phyloP scores from a whole-genome alignment of 352 stramenopile species.

The Globisporangium nagaii region DNA sequence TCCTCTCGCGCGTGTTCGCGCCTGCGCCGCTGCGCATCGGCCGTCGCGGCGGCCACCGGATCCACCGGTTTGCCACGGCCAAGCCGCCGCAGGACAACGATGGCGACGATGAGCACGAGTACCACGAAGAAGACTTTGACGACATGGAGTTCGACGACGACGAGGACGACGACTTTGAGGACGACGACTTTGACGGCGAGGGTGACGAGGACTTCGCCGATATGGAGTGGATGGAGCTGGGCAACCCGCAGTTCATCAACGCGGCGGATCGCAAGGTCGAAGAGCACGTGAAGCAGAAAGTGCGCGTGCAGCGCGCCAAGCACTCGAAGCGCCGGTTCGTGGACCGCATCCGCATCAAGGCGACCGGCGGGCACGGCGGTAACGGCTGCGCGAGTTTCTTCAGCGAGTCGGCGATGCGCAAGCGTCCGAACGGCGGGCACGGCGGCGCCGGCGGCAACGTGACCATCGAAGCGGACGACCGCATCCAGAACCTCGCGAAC shows the following conservation, averaged over 20 bases:
- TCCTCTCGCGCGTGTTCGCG: slow-evolving; percentile 43
- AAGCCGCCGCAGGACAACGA: slow-evolving; percentile 4
- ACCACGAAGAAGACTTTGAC: slow-evolving; percentile 39
- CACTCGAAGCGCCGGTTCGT: slow-evolving; percentile 89
- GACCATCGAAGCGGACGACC: slow-evolving; percentile 61
- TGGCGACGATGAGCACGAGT: slow-evolving; percentile 27
- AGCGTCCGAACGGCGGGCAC: slow-evolving; percentile 80
- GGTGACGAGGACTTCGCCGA: slow-evolving; percentile 11
- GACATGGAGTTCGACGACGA: slow-evolving; percentile 34
- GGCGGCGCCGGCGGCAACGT: slow-evolving; percentile 81
- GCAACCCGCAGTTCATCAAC: slow-evolving; percentile 13
- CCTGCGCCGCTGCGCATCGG: slow-evolving; percentile 30
- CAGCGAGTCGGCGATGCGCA: slow-evolving; percentile 65
- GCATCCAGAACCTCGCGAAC: slow-evolving; percentile 79
- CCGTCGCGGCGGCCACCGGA: slow-evolving; percentile 13
- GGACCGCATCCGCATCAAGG: slow-evolving; percentile 86
- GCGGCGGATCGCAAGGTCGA: slow-evolving; percentile 41
- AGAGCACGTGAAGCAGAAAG: slow-evolving; percentile 86
- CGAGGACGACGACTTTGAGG: slow-evolving; percentile 18
- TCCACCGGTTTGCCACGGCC: slow-evolving; percentile 10
- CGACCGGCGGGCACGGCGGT: slow-evolving; percentile 82
- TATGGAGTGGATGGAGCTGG: slow-evolving; percentile 7
- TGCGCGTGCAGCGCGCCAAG: slow-evolving; percentile 73
- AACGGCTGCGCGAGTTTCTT: slow-evolving; percentile 88
- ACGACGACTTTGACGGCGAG: too few relatives aligned